Conservation (phyloP, 1,284 basidiomycete species). For the Xerocomus amazonicus region DNA sequence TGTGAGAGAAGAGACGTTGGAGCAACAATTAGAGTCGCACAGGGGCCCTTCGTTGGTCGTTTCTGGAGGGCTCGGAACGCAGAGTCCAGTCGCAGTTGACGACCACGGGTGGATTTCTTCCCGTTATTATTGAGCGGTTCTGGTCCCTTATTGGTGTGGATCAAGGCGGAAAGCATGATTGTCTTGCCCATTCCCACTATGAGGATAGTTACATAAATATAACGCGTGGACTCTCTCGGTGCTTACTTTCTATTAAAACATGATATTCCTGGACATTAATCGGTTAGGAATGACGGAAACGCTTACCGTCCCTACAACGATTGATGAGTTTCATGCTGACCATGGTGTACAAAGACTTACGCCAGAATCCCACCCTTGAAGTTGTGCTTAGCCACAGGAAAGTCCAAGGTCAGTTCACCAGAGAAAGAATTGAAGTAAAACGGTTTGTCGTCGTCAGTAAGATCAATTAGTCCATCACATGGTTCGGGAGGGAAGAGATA, state of each 20-base stretch:
- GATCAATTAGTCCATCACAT: conserved; percentile 53
- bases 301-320: conserved; percentile 52
- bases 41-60: conserved; percentile 35
- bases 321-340: conserved; percentile 8
- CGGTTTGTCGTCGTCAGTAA: conserved; percentile 62
- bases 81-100: conserved; percentile 60
- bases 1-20: conserved; percentile 90
- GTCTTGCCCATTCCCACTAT: conserved; percentile 96
- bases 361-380: conserved; percentile 87
- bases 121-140: conserved; percentile 37
- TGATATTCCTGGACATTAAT: conserved; percentile 3
- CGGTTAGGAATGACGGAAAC: background rate
- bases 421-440: conserved; percentile 93
- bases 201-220: conserved; percentile 12
- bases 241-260: conserved; percentile 44
- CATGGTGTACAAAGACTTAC: conserved; percentile 45
- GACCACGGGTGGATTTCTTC: conserved; percentile 38
- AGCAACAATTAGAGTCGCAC: conserved; percentile 87
- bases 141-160: conserved; percentile 71
- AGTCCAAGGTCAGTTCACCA: conserved; percentile 89
- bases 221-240: background rate
- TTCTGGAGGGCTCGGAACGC: conserved; percentile 48
- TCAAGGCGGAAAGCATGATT: conserved; percentile 90
- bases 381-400: conserved; percentile 78
- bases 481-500: conserved; percentile 66